Evolutionary conservation across 2,329 filamentous ascomycete genomes (phyloP), one percentile per base, ranked within the genome.

Genomic region (Coniochaeta prunicola): DNA sequence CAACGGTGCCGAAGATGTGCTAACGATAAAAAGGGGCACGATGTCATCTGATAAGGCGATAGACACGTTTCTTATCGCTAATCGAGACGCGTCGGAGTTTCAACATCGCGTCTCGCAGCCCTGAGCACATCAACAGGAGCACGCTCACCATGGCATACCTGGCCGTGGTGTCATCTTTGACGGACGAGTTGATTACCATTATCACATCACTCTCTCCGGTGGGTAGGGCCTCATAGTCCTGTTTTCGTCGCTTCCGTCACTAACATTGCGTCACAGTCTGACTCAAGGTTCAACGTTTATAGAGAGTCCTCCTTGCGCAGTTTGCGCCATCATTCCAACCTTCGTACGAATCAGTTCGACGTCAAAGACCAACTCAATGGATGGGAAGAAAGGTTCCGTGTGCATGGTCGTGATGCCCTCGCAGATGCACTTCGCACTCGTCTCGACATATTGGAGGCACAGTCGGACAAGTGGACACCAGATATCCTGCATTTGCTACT

Each of bases 301-400:
- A 78, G 75, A 58, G 81, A 87, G 57, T 74, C 73, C 26, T 75
- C 78, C 36, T 65, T 86, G 31, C 79, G 78, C 31, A 77, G 68
- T 53, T 69, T 88, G 36, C 81, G 80, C 56, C 73, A 80, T 33
- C 78, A 85, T 64, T 81, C 73, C 53, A 84, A 83, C 69, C 76
- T 82, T 34, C 82, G 88, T 38, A 90, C 87, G 1, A 90, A 93
- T 67, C 88, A 90, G 64, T 92, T 92, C 68, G 85, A 89, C 50
- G 83, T 92, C 21, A 76, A 81, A 40, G 80, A 80, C 38, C 80
- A 80, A 36, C 77, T 93, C 1, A 77, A 84, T 55, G 90, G 90
- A 1, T 77, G 97, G 2, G 87, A 92, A 64, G 94, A 97, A 74
- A 92, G 93, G 65, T 94, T 97, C 66, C 83, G 86, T 33, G 81